Base-by-base conservation (phyloP, 2,329 filamentous ascomycete species). In the Colletotrichum sp. region DNA sequence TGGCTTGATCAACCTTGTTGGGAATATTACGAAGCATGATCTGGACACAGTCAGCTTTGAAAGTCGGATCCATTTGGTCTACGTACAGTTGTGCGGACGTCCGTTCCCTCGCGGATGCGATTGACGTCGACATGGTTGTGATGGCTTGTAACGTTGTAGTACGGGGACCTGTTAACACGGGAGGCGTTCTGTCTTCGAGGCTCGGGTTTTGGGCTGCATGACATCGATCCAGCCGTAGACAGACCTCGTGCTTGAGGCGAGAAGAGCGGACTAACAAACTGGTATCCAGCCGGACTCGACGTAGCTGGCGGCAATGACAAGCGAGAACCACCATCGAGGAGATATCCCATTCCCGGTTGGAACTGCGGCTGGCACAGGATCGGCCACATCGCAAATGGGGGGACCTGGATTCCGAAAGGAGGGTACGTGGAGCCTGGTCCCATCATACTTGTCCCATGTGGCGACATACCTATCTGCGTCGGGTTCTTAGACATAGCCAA, bases 21-120 rank as follows among this genome's bases (percentile, higher is more conserved):
- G 96, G 96, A 61, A 98, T 96, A 83, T 98, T 98, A 52, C 96
- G 93, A 36, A 98, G 85, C 96, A 98, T 98, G 78, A 98, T 95
- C 93, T 95, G 74, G n/a, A 3, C 5, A 8, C n/a, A n/a, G 39
- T 76, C 13, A 76, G 76, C 28, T 13, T 25, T 30, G 19, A 5
- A 19, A 6, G 8, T 59, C 16, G 7, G 19, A 19, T 32, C 15
- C 15, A 39, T 19, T 44, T 25, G 34, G 19, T 19, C 3, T 30
- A 85, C 90, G 84, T 86, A 94, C 94, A 1, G 94, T 96, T 11
- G 94, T 95, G 68, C 94, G 91, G 74, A 95, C 93, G 82, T 96
- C 94, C 61, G 91, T 90, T 12, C 94, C 94, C 19, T 91, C 88
- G 22, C 88, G 86, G 78, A 93, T 93, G n/a, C 89, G 87, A 72